phyloP scores from a whole-genome alignment of 768 basidiomycete genomes.

The Paxillus rubicundulus region DNA sequence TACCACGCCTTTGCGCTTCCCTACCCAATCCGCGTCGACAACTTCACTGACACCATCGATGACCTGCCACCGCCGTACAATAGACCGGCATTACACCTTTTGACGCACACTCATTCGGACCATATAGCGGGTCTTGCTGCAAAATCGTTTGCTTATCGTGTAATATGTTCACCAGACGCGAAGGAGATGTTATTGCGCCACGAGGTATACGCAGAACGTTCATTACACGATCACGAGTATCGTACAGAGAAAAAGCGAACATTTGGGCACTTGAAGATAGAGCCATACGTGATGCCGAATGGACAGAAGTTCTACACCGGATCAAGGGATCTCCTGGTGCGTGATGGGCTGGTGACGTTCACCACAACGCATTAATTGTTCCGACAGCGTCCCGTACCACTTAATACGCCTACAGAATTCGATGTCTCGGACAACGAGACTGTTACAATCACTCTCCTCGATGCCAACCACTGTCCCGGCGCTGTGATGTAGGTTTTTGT shows the following conservation, averaged over 20 bases:
- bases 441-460: conserved; percentile 76
- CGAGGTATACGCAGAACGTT: conserved; percentile 66
- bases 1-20: conserved; percentile 74
- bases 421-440: conserved; percentile 54
- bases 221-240: conserved; percentile 46
- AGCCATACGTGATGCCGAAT: conserved; percentile 44
- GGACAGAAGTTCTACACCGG: conserved; percentile 49
- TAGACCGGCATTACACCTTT: conserved; percentile 57
- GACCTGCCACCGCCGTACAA: conserved; percentile 32
- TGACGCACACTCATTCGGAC: conserved; percentile 89
- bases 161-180: conserved; percentile 80
- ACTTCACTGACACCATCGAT: conserved; percentile 55
- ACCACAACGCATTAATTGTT: background rate
- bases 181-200: conserved; percentile 83
- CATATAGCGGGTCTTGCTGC: conserved; percentile 77
- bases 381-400: conserved; percentile 51
- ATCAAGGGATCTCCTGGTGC: conserved; percentile 67
- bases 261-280: conserved; percentile 65
- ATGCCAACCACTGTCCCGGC: conserved; percentile 95
- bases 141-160: conserved; percentile 65
- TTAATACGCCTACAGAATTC: conserved; percentile 62
- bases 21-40: conserved; percentile 85
- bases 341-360: conserved; percentile 15
- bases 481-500: conserved; percentile 71
- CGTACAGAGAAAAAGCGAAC: conserved; percentile 41